Conservation (phyloP, 1,284 basidiomycete genomes). For the Nidula niveotomentosa region DNA sequence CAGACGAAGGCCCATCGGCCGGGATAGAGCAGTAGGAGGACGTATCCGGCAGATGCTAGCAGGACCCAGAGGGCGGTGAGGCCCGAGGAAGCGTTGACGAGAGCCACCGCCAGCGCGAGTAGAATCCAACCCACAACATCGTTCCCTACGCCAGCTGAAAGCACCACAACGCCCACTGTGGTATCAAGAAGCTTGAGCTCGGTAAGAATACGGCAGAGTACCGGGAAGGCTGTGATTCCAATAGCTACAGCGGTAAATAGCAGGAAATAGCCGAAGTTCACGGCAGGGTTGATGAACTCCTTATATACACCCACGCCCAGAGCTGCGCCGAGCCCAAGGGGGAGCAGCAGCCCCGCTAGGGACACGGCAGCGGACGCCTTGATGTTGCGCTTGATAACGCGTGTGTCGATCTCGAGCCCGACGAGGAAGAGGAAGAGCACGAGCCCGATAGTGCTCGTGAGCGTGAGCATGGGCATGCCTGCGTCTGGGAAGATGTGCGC, state of each 20-base stretch:
- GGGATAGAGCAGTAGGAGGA: constrained; percentile 70
- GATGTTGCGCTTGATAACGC: constrained; percentile 65
- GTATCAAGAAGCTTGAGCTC: constrained; percentile 83
- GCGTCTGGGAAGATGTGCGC: constrained; percentile 72
- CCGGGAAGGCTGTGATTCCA: constrained; percentile 90
- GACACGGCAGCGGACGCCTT: constrained; percentile 54
- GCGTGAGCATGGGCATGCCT: constrained; percentile 74
- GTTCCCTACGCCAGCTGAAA: constrained; percentile 91
- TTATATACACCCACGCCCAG: constrained; percentile 84
- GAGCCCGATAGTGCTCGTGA: constrained; percentile 87
- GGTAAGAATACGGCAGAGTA: constrained; percentile 88
- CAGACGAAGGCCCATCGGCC: constrained; percentile 65
- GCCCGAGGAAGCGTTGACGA: constrained; percentile 81
- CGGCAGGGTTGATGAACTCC: constrained; percentile 65
- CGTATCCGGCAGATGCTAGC: constrained; percentile 73
- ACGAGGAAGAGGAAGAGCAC: constrained; percentile 91
- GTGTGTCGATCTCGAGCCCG: constrained; percentile 85
- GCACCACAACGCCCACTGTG: constrained; percentile 82
- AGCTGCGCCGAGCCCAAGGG: constrained; percentile 84
- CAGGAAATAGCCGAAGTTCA: constrained; percentile 83
- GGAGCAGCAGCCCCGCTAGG: constrained; percentile 69
- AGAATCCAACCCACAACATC: constrained; percentile 80
- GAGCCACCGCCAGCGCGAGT: constrained; percentile 83
- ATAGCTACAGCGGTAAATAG: constrained; percentile 90
- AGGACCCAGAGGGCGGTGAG: constrained; percentile 84